Conservation (phyloP, 2,329 filamentous ascomycete genomes). For the Lasiodiplodia theobromae region DNA sequence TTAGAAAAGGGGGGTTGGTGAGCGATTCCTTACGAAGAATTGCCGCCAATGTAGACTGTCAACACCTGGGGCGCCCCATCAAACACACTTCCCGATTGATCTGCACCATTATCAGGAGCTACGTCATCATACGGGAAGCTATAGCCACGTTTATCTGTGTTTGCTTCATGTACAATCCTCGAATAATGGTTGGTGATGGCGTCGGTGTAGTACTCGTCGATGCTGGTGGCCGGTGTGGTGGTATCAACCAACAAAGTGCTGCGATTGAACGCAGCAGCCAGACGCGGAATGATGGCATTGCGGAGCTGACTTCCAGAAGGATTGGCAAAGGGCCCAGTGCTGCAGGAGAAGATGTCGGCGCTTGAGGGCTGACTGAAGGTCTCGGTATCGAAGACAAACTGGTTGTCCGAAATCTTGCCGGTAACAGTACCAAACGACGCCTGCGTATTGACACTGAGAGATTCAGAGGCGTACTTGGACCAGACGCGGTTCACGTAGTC, state of each 20-base stretch:
- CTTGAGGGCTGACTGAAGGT: constrained; percentile 32
- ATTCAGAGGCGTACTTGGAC: constrained; percentile 52
- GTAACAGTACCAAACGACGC: constrained; percentile 61
- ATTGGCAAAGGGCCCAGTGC: constrained; percentile 64
- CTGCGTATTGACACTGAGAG: constrained; percentile 70
- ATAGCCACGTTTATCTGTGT: constrained; percentile 67
- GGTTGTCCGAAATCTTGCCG: constrained; percentile 54
- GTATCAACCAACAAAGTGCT: constrained; percentile 66
- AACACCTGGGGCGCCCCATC: constrained; percentile 53
- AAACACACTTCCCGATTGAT: constrained; percentile 62
- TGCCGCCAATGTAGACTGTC: constrained; percentile 57
- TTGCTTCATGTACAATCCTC: constrained; percentile 66
- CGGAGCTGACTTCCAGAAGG: constrained; percentile 48
- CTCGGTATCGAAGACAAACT: constrained; percentile 52
- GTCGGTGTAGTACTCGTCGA: constrained; percentile 44
- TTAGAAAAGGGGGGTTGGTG: background rate
- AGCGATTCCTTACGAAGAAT: background rate
- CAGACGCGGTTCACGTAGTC: constrained; percentile 61
- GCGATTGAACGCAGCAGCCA: constrained; percentile 78
- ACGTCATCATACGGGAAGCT: constrained; percentile 73
- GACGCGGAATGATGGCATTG: constrained; percentile 72
- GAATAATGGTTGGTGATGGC: constrained; percentile 63
- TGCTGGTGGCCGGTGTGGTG: constrained; percentile 48
- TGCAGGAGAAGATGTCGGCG: constrained; percentile 70
- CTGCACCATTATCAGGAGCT: constrained; percentile 61